A percentile compares a stretch with the other conserved stretches of the same genome.
phyloP scores from a whole-genome alignment of 768 basidiomycete species.

The Trametes sanguinea region DNA sequence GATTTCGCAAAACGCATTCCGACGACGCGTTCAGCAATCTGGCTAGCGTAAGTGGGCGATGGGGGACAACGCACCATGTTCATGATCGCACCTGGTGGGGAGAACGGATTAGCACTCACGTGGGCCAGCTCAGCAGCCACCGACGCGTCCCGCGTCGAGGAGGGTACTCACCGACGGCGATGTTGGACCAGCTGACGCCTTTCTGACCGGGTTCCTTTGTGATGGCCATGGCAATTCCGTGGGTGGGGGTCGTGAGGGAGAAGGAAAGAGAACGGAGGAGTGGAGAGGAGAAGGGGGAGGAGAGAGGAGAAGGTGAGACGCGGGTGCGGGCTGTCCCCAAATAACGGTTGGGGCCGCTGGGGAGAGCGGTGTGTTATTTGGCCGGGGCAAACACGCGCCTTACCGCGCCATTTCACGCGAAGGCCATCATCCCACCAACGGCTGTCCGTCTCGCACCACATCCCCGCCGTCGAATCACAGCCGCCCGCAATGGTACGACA shows the following conservation, averaged over 20 bases:
- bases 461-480: neutral
- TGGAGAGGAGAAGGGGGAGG: conserved; percentile 14
- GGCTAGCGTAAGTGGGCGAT: conserved; percentile 5
- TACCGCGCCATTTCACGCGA: too few relatives aligned
- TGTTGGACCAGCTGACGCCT: conserved; percentile 92
- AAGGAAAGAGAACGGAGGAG: conserved; percentile 19
- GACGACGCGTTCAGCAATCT: conserved; percentile 10
- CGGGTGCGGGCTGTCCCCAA: conserved; percentile 5
- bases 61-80: conserved; percentile 73
- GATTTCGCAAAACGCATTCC: neutral
- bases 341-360: conserved; percentile 21
- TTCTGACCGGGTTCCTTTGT: conserved; percentile 88
- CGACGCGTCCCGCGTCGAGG: conserved; percentile 15
- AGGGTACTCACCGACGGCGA: conserved; percentile 77
- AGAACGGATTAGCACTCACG: conserved; percentile 29
- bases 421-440: conserved; percentile 8
- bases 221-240: conserved; percentile 62
- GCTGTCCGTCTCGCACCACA: neutral
- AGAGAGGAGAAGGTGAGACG: neutral
- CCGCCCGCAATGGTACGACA: too few relatives aligned
- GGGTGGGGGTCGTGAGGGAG: conserved; percentile 15
- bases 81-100: conserved; percentile 83
- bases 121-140: conserved; percentile 22
- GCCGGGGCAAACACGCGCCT: conserved; percentile 25
- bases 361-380: conserved; percentile 22